Conservation (phyloP, 495 filamentous ascomycete genomes). For the Aspergillus leporis region DNA sequence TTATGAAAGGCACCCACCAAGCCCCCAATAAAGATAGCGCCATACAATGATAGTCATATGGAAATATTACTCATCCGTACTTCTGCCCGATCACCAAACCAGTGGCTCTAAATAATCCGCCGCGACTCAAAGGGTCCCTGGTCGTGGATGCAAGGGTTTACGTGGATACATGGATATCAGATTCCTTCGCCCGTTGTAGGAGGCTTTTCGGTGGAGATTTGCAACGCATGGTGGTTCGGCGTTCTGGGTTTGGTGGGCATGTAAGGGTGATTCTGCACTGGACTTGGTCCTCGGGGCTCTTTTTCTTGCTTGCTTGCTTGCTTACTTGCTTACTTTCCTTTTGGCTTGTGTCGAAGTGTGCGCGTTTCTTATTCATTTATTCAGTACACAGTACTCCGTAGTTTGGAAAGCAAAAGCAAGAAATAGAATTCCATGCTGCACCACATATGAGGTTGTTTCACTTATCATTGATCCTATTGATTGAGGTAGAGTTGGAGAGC, state of each 20-base stretch:
- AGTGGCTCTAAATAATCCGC: conserved; percentile 3
- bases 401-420: no score
- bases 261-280: background rate
- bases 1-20: background rate
- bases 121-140: background rate
- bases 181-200: conserved; percentile 1
- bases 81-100: background rate
- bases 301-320: background rate
- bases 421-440: no score
- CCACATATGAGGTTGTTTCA: no score
- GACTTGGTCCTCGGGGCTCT: background rate
- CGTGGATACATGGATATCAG: conserved; percentile 4
- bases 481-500: no score
- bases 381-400: no score
- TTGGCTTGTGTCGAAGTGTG: no score
- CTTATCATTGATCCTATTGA: no score
- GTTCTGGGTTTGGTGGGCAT: background rate
- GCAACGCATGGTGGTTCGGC: background rate
- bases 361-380: no score
- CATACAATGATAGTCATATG: background rate
- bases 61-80: background rate
- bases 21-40: background rate
- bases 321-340: background rate
- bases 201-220: background rate
- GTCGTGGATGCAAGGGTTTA: conserved; percentile 1